Evolutionary conservation across 306 rosid genomes (phyloP), one percentile per base, ranked within the genome.

Genomic region (Leucaena leucocephala): DNA sequence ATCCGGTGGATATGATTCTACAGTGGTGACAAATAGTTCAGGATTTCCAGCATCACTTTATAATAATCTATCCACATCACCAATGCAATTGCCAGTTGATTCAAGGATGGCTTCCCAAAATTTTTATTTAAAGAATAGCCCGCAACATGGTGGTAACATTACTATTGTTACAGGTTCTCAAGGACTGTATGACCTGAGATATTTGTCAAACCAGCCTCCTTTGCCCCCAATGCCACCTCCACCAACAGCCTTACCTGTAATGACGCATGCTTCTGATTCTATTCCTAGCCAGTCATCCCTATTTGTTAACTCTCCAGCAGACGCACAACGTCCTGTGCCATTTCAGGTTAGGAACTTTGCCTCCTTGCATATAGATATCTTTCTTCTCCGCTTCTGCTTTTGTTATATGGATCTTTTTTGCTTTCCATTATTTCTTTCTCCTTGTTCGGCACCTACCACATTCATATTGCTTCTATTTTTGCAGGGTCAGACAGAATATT

Each of bases 221-320:
- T 81, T 95, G 81, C 99, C 99, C 72, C 98, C 96, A 4, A 87
- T 91, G 93, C 99, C 96, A 3, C 99, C 97, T 21, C 98, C 98
- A 35, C 86, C 84, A 64, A 87, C 94, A 17, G 81, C 84, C 49
- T 86, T 81, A 33, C 89, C 93, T 48, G 84, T 89, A 72, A 84
- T 92, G 63, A 81, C 90, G 3, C 97, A 90, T 80, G 79, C 83
- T 67, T 52, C 88, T 62, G 98, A 95, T 80, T 78, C 87, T 67
- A 75, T 83, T 86, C 87, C 91, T 12, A 75, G 69, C 59, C 98
- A 92, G 42, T 82, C 96, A 52, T 85, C 93, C 70, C 82, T 91
- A 42, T 92, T 78, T 71, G 76, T 81, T 71, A 91, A 89, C 84
- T 76, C 92, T 74, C 76, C 88, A 49, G 85, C 86, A 8, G 97